These are phyloP conservation scores for Aureobasidium sp. DNA, from an alignment of 2,329 filamentous ascomycete genomes.

Conservation along the genomic window DNA sequence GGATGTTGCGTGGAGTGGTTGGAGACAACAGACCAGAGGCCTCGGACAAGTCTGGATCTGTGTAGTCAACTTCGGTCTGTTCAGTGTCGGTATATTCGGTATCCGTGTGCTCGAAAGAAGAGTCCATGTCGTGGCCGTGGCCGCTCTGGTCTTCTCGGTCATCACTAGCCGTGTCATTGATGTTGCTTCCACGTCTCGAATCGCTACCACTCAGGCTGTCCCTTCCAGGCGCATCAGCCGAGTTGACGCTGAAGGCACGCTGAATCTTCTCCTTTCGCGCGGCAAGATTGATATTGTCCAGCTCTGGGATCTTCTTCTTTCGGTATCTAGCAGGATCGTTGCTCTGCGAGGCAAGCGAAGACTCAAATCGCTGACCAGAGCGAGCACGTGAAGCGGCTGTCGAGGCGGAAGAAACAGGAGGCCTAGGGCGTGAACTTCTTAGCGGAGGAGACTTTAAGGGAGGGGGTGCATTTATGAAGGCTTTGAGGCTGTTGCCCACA, in stretches of 20 bases:
- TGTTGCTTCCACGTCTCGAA: slow-evolving; percentile 5
- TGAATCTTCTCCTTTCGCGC: slow-evolving; percentile 76
- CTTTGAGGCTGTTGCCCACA: slow-evolving; percentile 46
- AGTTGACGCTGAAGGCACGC: slow-evolving; percentile 72
- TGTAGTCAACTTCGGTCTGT: background rate
- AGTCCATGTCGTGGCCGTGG: background rate
- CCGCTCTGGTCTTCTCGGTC: background rate
- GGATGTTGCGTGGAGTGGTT: slow-evolving; percentile 2
- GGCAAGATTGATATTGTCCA: slow-evolving; percentile 78
- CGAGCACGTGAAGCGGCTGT: slow-evolving; percentile 64
- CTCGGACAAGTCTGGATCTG: background rate
- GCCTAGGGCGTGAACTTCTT: slow-evolving; percentile 73
- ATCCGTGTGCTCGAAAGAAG: slow-evolving; percentile 8
- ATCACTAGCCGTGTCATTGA: background rate
- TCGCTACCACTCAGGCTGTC: slow-evolving; percentile 19
- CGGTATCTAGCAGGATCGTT: slow-evolving; percentile 16
- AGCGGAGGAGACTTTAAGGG: slow-evolving; percentile 72
- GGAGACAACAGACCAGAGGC: background rate
- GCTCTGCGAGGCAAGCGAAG: background rate
- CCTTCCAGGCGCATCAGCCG: slow-evolving; percentile 26
- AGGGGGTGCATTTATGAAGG: slow-evolving; percentile 63
- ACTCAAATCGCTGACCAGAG: slow-evolving; percentile 50
- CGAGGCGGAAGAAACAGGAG: slow-evolving; percentile 67
- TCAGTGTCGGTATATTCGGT: background rate
- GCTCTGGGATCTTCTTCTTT: slow-evolving; percentile 43